Evolutionary conservation across 1,284 basidiomycete species (phyloP).

Genomic region (Athelia psychrophila): DNA sequence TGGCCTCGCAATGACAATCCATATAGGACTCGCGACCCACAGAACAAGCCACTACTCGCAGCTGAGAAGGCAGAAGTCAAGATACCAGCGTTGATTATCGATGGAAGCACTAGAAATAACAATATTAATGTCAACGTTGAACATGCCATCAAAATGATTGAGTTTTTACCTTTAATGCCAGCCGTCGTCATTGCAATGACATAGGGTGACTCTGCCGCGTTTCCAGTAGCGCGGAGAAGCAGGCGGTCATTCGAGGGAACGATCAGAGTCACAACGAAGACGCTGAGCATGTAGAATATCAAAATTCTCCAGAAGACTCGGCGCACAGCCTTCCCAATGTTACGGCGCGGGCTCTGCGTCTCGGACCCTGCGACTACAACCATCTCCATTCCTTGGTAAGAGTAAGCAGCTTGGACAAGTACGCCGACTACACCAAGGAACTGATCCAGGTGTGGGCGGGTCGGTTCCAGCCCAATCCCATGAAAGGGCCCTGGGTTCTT

Average conservation of each 20-base stretch:
- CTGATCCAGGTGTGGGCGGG: slow-evolving; percentile 42
- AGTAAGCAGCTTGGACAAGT: slow-evolving; percentile 80
- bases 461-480: slow-evolving; percentile 45
- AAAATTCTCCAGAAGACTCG: slow-evolving; percentile 80
- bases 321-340: slow-evolving; percentile 78
- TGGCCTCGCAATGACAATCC: slow-evolving; percentile 79
- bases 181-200: slow-evolving; percentile 82
- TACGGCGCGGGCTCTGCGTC: slow-evolving; percentile 72
- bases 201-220: slow-evolving; percentile 71
- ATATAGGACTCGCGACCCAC: slow-evolving; percentile 80
- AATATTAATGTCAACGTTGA: too few relatives aligned
- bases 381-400: slow-evolving; percentile 82
- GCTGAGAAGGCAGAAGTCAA: slow-evolving; percentile 82
- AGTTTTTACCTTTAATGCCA: slow-evolving; percentile 53
- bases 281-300: slow-evolving; percentile 75
- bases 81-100: slow-evolving; percentile 66
- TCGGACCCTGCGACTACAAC: slow-evolving; percentile 79
- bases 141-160: not conserved
- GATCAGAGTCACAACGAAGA: slow-evolving; percentile 77
- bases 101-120: slow-evolving; percentile 44
- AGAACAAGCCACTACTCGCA: slow-evolving; percentile 80
- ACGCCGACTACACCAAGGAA: slow-evolving; percentile 71
- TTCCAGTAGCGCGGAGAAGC: slow-evolving; percentile 55
- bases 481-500: slow-evolving; percentile 61
- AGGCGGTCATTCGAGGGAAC: slow-evolving; percentile 68